Percentiles rank a stretch among this genome's conserved stretches.
phyloP scores from a whole-genome alignment of 805 yeast genomes.

The Metschnikowia rubicola region DNA sequence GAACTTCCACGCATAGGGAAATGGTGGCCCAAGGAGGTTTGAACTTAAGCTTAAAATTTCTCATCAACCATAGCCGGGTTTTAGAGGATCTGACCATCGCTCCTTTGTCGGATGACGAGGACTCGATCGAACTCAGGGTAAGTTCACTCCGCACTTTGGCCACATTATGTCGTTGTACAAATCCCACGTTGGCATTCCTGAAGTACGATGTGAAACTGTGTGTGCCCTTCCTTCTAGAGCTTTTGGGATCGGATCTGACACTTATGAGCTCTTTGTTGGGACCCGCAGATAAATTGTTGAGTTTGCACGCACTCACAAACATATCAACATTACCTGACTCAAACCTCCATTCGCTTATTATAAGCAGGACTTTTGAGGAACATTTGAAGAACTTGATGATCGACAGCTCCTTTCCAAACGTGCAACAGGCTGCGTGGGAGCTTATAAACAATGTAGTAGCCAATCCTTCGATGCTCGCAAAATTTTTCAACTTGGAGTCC shows the following conservation, averaged over 20 bases:
- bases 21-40: conserved; percentile 47
- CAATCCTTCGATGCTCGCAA: conserved; percentile 41
- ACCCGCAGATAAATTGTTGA: conserved; percentile 47
- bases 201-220: conserved; percentile 40
- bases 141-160: conserved; percentile 43
- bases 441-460: conserved; percentile 57
- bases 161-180: conserved; percentile 40
- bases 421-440: conserved; percentile 63
- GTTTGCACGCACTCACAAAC: conserved; percentile 66
- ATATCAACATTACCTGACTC: conserved; percentile 46
- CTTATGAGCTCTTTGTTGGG: conserved; percentile 17
- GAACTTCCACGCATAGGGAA: conserved; percentile 26
- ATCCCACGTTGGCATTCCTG: conserved; percentile 41
- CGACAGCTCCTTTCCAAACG: conserved; percentile 33
- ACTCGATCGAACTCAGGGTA: conserved; percentile 19
- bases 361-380: conserved; percentile 47
- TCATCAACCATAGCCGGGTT: conserved; percentile 29
- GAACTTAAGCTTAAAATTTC: conserved; percentile 35
- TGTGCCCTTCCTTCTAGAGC: conserved; percentile 47
- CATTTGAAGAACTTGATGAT: conserved; percentile 39
- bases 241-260: conserved; percentile 26
- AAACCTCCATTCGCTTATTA: conserved; percentile 35
- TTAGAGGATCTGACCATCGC: conserved; percentile 15
- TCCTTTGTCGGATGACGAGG: conserved; percentile 1
- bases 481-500: conserved; percentile 53